phyloP scores from a whole-genome alignment of 768 basidiomycete genomes.

The Lactifluus rugatus region DNA sequence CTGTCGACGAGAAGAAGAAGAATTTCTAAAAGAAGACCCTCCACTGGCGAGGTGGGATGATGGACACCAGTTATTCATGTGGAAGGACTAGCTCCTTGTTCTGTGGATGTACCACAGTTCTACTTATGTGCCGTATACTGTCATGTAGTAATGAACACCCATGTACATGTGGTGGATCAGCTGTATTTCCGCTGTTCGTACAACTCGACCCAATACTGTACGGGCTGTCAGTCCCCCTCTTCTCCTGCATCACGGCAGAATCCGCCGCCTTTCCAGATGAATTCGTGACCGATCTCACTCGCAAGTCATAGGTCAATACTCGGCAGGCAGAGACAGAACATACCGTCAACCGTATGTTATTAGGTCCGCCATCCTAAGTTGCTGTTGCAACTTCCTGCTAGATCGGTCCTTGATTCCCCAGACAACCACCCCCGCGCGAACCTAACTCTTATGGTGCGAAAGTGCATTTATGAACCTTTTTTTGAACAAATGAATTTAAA shows the following conservation, averaged over 20 bases:
- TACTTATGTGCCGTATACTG: constrained; percentile 8
- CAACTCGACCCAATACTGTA: not conserved
- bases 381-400: not conserved
- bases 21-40: constrained; percentile 42
- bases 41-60: not conserved
- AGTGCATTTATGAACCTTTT: not conserved
- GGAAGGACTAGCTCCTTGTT: constrained; percentile 4
- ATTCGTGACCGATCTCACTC: not conserved
- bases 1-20: constrained; percentile 99
- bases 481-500: no score
- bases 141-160: constrained; percentile 6
- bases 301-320: not conserved
- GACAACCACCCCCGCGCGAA: not conserved
- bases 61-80: not conserved
- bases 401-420: not conserved
- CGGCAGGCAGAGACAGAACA: not conserved
- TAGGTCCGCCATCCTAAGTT: not conserved
- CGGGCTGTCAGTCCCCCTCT: not conserved
- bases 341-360: not conserved
- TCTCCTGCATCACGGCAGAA: not conserved
- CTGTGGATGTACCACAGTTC: not conserved
- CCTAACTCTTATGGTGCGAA: not conserved
- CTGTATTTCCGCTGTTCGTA: not conserved
- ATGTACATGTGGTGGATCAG: not conserved
- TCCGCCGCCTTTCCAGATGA: not conserved